Evolutionary conservation across 2,329 filamentous ascomycete species (phyloP).

Genomic region (Calonectria naviculata): DNA sequence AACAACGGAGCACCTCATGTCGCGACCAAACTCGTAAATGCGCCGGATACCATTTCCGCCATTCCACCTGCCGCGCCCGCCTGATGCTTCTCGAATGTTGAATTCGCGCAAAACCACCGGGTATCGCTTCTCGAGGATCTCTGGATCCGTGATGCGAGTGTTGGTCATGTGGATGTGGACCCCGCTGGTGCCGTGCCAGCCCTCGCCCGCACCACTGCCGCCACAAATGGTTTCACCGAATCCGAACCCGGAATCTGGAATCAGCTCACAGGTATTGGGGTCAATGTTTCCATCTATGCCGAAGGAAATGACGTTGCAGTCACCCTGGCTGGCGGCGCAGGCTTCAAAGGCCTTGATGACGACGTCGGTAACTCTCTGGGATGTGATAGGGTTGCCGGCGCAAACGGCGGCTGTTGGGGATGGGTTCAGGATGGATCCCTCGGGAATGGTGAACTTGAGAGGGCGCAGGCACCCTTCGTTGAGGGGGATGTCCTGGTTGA

Average conservation of each 20-base stretch:
- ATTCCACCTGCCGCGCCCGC: slow-evolving; percentile 68
- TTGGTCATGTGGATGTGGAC: slow-evolving; percentile 90
- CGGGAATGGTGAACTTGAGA: slow-evolving; percentile 78
- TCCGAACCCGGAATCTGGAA: slow-evolving; percentile 73
- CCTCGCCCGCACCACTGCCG: slow-evolving; percentile 77
- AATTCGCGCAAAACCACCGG: slow-evolving; percentile 76
- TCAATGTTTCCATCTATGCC: slow-evolving; percentile 75
- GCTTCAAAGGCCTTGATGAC: slow-evolving; percentile 76
- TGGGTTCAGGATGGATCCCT: slow-evolving; percentile 71
- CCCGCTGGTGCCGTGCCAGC: slow-evolving; percentile 78
- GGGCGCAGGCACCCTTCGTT: slow-evolving; percentile 88
- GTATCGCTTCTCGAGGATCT: slow-evolving; percentile 82
- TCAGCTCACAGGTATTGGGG: slow-evolving; percentile 1
- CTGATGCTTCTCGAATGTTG: slow-evolving; percentile 67
- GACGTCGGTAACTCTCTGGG: slow-evolving; percentile 53
- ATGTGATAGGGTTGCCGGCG: slow-evolving; percentile 76
- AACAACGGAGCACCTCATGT: slow-evolving; percentile 10
- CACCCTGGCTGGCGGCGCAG: slow-evolving; percentile 80
- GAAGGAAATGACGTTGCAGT: slow-evolving; percentile 86
- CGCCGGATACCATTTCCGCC: slow-evolving; percentile 81
- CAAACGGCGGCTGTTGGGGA: slow-evolving; percentile 80
- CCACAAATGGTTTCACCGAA: slow-evolving; percentile 91
- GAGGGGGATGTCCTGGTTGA: slow-evolving; percentile 83
- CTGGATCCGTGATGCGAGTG: slow-evolving; percentile 83
- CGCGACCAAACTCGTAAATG: slow-evolving; percentile 74